phyloP scores from a whole-genome alignment of 192 early-diverging fungal genomes.

The Diversispora eburnea region DNA sequence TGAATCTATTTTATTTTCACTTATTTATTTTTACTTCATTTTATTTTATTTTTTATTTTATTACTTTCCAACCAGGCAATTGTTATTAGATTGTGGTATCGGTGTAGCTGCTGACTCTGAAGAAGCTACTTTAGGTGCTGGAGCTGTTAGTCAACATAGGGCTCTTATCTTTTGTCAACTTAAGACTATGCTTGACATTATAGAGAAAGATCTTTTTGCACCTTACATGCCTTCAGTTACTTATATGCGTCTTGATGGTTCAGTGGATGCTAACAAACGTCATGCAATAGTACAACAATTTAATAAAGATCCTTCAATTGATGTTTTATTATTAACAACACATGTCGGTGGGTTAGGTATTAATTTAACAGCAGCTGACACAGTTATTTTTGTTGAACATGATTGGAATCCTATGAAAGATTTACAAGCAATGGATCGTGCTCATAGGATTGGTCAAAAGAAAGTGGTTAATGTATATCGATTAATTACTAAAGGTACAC shows the following conservation, averaged over 20 bases:
- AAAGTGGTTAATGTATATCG: conserved; percentile 97
- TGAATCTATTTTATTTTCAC: neutral
- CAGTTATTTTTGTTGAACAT: conserved; percentile 98
- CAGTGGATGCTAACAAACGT: conserved; percentile 73
- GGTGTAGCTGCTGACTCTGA: conserved; percentile 61
- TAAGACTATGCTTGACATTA: conserved; percentile 94
- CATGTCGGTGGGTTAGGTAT: conserved; percentile 96
- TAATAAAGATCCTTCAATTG: conserved; percentile 94
- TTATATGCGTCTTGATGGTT: conserved; percentile 92
- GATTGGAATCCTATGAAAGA: conserved; percentile 99
- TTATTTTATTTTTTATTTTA: neutral
- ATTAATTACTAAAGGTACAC: conserved; percentile 91
- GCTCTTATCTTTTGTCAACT: conserved; percentile 97
- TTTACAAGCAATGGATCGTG: conserved; percentile 98
- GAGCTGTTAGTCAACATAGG: conserved; percentile 75
- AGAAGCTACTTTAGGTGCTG: conserved; percentile 35
- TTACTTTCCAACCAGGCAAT: conserved; percentile 49
- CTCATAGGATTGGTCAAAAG: conserved; percentile 97
- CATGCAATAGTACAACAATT: conserved; percentile 92
- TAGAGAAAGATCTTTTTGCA: conserved; percentile 87
- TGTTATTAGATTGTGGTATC: conserved; percentile 94
- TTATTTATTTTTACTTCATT: neutral
- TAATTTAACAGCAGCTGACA: conserved; percentile 98
- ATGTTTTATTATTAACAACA: conserved; percentile 91
- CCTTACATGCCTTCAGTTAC: conserved; percentile 82